Base-by-base conservation (phyloP, 2,329 filamentous ascomycete species). In the Colletotrichum abscissum region DNA sequence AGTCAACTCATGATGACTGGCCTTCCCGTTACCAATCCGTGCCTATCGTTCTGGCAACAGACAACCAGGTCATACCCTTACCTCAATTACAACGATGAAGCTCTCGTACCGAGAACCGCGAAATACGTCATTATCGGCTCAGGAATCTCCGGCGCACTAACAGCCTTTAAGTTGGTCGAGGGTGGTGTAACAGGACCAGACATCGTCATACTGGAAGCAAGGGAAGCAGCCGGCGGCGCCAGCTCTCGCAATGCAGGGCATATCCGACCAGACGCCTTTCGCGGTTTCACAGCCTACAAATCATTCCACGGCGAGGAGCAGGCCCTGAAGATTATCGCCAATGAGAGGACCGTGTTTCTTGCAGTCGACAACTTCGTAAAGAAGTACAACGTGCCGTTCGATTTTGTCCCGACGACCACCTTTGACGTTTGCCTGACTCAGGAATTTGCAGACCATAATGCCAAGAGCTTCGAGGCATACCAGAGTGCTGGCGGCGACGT, bases 381-480 rank as follows among this genome's bases (percentile, higher is more conserved):
- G 33, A 77, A 81, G 30, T 79, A 87, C 70, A 75, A 81, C 2
- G 81, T 87, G 0, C 78, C 79, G 8, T 87, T 85, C 69, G 86
- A 88, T 69, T 87, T 88, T 77, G 79, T 86, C 63, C 77, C 82
- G 2, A 84, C 84, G 1, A 84, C 82, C 0, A 88, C 86, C 0
- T 86, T 86, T 55, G 86, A 87, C 69, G 84, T 87, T 9, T 88
- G 86, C 75, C 79, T 88, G 78, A 87, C 85, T 0, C 78, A 78
- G 0, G 85, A 85, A 46, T 87, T 87, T 72, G 85, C 85, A 9
- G 79, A 79, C 24, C 76, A 82, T 38, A 60, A 71, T 55, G 78
- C 19, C 8, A 22, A 49, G 42, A 49, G 42, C 42, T 49, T 49
- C 19, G 16, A 19, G 38, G 38, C 42, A 49, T 49, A n/a, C 42